Percentiles rank a stretch among this genome's conserved stretches.
Conservation (phyloP, 225 moss, liverwort and hornwort genomes). For the Pseudoscleropodium purum region DNA sequence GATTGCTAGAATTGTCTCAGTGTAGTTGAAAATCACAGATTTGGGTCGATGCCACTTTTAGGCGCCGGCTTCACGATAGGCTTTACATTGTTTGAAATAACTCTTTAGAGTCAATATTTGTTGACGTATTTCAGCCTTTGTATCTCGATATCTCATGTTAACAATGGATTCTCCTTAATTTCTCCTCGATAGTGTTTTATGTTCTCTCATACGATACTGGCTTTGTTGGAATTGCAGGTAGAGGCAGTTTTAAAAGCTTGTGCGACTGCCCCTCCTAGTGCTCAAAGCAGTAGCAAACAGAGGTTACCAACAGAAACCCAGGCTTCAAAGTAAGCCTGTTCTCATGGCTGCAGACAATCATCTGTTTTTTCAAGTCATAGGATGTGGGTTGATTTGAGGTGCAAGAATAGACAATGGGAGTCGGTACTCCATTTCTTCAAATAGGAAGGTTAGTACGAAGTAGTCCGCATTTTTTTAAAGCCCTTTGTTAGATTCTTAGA, state of each 20-base stretch:
- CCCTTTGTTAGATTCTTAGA: not conserved
- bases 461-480: not conserved
- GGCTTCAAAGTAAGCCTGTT: constrained; percentile 6
- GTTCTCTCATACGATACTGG: not conserved
- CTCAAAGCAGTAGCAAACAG: constrained; percentile 7
- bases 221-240: constrained; percentile 42
- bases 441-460: not conserved
- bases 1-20: not conserved
- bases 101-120: not conserved
- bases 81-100: not conserved
- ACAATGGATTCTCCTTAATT: not conserved
- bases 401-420: not conserved
- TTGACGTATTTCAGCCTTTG: not conserved
- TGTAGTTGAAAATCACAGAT: not conserved
- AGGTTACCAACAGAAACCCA: not conserved
- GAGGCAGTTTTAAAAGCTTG: constrained; percentile 78
- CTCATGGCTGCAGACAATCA: not conserved
- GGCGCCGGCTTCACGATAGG: not conserved
- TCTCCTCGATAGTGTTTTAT: not conserved
- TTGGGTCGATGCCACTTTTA: not conserved
- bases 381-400: not conserved
- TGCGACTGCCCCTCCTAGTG: constrained; percentile 30
- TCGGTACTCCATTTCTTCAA: not conserved
- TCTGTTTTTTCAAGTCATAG: not conserved
- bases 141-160: not conserved